Evolutionary conservation across 129 eudicot species (phyloP), one percentile per base, ranked within the genome.

Genomic region (Kitagawia praeruptora): DNA sequence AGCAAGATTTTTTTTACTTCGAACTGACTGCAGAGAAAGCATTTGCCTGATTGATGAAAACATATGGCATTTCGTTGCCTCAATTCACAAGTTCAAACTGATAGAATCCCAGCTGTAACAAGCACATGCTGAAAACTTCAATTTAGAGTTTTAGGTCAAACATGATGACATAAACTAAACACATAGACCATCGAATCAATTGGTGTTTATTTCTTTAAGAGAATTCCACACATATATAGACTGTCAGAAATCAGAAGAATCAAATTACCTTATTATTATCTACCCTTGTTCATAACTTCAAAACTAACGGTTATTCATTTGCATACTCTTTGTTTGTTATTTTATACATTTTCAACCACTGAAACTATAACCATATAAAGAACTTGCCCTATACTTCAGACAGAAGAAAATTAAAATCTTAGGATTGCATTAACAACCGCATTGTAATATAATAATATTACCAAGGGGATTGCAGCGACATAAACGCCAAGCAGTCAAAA

Each of bases 401-500:
- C 25, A 25, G 8, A 74, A 44, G 19, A 10, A 28, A 1, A 42
- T 73, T 71, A 42, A 23, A 44, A 42, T 21, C 3, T 9, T 28
- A 8, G n/a, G 5, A 46, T 41, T 53, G 64, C 16, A 58, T 16
- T 38, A 75, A 31, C 41, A 38, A 28, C 38, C 21, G n/a, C 42
- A 39, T 11, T 48, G 25, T 28, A 31, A 25, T 8, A 69, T 66
- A 88, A 94, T 28, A 25, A 25, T 8, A 69, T 66, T 90, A 94
- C 98, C 98, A 4, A 94, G 84, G 63, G 98, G 98, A 87, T 94
- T 91, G 89, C 98, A 94, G 70, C 97, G 97, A 72, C 98, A 94
- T 18, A 94, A 78, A 53, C 98, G 97, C 92, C 91, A 91, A 49
- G 83, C 85, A 66, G 96, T 94, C 89, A 94, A 86, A 77, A 94